Evolutionary conservation across 2,329 filamentous ascomycete species (phyloP).

Genomic region (Immersiporthe knoxdaviesiana): DNA sequence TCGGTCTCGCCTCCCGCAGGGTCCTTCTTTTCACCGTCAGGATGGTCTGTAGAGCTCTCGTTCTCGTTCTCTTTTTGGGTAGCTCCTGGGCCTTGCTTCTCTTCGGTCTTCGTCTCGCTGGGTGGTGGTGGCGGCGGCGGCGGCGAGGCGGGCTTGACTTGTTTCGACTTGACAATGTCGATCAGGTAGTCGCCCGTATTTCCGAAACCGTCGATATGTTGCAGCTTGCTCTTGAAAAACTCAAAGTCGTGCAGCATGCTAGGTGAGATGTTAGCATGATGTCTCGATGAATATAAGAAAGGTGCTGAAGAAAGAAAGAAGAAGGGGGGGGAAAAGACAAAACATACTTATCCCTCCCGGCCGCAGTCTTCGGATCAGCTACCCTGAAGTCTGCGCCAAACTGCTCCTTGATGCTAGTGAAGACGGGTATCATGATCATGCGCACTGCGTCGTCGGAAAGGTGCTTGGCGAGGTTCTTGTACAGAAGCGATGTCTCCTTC

Average conservation of each 20-base stretch:
- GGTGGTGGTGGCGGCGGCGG: slow-evolving; percentile 22
- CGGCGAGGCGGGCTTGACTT: slow-evolving; percentile 39
- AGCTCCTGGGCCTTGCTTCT: slow-evolving; percentile 27
- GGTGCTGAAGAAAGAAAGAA: neutral
- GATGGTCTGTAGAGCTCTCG: neutral
- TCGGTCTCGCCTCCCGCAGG: slow-evolving; percentile 9
- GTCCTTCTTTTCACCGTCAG: slow-evolving; percentile 12
- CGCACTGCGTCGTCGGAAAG: slow-evolving; percentile 75
- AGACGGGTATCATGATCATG: slow-evolving; percentile 86
- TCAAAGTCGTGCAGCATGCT: slow-evolving; percentile 80
- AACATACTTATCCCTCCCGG: slow-evolving; percentile 72
- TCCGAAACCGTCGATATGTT: slow-evolving; percentile 78
- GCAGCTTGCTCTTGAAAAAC: slow-evolving; percentile 69
- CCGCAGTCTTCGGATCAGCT: slow-evolving; percentile 65
- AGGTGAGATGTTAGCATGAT: slow-evolving; percentile 11
- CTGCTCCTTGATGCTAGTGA: slow-evolving; percentile 78
- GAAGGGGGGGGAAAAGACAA: neutral
- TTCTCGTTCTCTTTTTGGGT: slow-evolving; percentile 3
- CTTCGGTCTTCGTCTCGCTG: slow-evolving; percentile 29
- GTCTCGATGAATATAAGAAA: neutral
- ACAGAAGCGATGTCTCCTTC: slow-evolving; percentile 83
- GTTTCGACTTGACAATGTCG: slow-evolving; percentile 65
- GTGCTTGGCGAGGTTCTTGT: slow-evolving; percentile 82
- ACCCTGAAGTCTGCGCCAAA: slow-evolving; percentile 72
- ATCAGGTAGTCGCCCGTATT: slow-evolving; percentile 73